Evolutionary conservation across 441 rosid species (phyloP), one percentile per base, ranked within the genome.

Genomic region (Populus trichocarpa): DNA sequence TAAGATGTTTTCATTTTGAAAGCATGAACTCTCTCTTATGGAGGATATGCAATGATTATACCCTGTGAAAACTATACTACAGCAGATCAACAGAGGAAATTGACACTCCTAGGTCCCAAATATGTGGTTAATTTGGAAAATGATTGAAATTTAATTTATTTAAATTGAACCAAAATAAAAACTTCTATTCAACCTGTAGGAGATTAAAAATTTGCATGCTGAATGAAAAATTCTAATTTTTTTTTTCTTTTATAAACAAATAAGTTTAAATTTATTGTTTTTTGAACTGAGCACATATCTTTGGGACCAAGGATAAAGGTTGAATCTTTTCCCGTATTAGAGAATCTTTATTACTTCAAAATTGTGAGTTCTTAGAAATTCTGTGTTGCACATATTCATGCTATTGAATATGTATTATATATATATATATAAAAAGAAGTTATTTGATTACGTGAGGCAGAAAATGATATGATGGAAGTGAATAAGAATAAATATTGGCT

Each of bases 21-120:
- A 64, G 16, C 30, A 23, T 64, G 30, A 26, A 64, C 68, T 64
- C 28, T 26, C 18, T 25, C 12, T 64, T 9, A 11, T 64, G 26
- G 40, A 26, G 40, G 8, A 53, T 53, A 65, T 75, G 72, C 42
- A 69, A 65, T 74, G 26, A 67, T 75, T 40, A 23, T n/a, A 75
- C 16, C 13, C 16, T 28, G 40, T 42, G 3, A 42, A 61, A 63
- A 74, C 59, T 30, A 13, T 50, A 42, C 38, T 20, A 53, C 53
- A 22, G n/a, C 38, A 26, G 32, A 36, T 69, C 16, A 63, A 69
- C 36, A n/a, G 13, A 69, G 63, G 23, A 46, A 35, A 14, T 42
- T 25, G 65, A 38, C n/a, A 6, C n/a, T 53, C 61, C 61, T 18
- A 14, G 61, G 8, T 53, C 61, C 61, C 61, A 53, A 53, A 53